Percentiles rank a stretch among this genome's conserved stretches.
phyloP scores from a whole-genome alignment of 768 basidiomycete species.

The Mycena latifolia region DNA sequence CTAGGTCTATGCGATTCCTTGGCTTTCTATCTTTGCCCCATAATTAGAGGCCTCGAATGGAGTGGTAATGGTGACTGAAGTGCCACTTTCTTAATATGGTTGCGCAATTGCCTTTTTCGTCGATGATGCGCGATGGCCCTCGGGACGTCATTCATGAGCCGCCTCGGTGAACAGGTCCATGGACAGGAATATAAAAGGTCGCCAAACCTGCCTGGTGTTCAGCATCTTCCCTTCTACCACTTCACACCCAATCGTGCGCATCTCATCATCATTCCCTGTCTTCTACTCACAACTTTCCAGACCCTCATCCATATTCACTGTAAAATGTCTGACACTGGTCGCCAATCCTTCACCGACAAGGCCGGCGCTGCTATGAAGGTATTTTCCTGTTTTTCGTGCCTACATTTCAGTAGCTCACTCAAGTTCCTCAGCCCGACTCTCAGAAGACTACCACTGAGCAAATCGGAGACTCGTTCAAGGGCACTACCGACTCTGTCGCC shows the following conservation, averaged over 20 bases:
- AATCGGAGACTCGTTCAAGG: constrained; percentile 60
- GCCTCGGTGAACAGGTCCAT: no score
- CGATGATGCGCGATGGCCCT: neutral
- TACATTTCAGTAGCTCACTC: no score
- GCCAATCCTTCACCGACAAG: constrained; percentile 74
- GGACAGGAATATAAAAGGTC: neutral
- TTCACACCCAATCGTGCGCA: neutral
- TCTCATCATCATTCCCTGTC: neutral
- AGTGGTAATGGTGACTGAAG: no score
- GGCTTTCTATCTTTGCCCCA: no score
- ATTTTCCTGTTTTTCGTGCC: neutral
- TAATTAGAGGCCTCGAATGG: no score
- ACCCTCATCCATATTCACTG: neutral
- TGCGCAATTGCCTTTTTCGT: no score
- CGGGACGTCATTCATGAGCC: neutral
- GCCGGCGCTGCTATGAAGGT: constrained; percentile 64
- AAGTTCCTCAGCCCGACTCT: constrained; percentile 62
- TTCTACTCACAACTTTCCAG: neutral
- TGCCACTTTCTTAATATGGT: no score
- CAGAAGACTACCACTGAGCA: constrained; percentile 69
- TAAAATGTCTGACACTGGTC: constrained; percentile 68
- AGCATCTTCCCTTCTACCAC: neutral
- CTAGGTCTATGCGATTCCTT: no score
- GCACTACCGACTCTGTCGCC: constrained; percentile 59
- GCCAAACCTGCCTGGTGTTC: neutral